Conservation (phyloP, 495 filamentous ascomycete genomes). For the Penicillium roqueforti region DNA sequence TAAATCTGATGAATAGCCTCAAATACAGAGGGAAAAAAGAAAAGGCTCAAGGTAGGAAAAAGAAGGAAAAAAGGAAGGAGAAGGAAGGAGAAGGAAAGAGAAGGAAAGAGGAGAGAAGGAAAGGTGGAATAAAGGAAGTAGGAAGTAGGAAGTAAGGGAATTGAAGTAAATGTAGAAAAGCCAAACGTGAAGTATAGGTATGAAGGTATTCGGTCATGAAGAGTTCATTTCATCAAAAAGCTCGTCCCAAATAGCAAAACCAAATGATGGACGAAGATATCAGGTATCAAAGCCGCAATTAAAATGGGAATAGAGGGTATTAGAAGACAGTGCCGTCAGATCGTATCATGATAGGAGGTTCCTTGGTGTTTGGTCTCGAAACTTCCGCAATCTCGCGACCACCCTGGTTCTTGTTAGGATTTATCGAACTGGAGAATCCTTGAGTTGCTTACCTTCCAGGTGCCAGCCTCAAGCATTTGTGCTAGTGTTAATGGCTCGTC, state of each 20-base stretch:
- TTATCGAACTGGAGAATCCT: constrained; percentile 1
- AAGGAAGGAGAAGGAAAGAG: not conserved
- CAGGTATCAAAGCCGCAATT: constrained; percentile 36
- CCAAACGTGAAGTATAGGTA: constrained; percentile 23
- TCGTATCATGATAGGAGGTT: constrained; percentile 92
- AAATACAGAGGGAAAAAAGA: constrained; percentile 9
- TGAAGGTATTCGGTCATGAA: constrained; percentile 28
- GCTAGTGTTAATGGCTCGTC: constrained; percentile 54
- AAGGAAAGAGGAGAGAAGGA: too few relatives aligned
- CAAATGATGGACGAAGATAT: constrained; percentile 17
- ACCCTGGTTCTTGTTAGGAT: constrained; percentile 56
- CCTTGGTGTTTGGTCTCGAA: constrained; percentile 91
- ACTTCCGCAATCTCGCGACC: constrained; percentile 95
- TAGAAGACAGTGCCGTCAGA: constrained; percentile 96
- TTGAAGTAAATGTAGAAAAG: not conserved
- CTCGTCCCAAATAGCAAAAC: constrained; percentile 9
- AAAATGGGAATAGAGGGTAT: constrained; percentile 28
- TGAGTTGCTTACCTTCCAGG: constrained; percentile 67
- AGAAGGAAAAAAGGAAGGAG: constrained; percentile 1
- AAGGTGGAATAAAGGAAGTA: constrained; percentile 1
- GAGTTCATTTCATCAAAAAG: constrained; percentile 31
- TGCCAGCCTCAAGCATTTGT: constrained; percentile 67
- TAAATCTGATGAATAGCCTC: constrained; percentile 1
- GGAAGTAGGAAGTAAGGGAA: not conserved
- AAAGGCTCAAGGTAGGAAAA: too few relatives aligned